Base-by-base conservation (phyloP, 805 yeast species). In the Phaffomyces antillensis region DNA sequence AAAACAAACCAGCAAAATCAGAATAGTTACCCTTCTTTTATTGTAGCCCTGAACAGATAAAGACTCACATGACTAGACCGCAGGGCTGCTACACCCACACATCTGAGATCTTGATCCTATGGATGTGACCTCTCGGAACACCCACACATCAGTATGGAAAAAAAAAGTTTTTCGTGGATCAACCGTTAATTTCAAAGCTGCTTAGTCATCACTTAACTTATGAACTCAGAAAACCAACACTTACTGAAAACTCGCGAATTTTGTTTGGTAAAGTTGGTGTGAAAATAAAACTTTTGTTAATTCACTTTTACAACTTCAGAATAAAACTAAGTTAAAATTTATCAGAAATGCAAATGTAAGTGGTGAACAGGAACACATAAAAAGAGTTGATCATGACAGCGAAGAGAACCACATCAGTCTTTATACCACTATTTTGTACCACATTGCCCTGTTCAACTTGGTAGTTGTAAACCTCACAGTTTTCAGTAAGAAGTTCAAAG, bases 321-420 rank as follows among this genome's bases (percentile, higher is more conserved):
- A 28, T 28, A 28, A 28, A 36, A 47, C 47, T 47, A 52, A 49
- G 51, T 39, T 58, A 49, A 41, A 44, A 49, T 54, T 52, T 42
- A 51, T 50, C 53, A 54, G 52, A 67, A 67, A 69, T 69, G 73
- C 73, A 69, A 66, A 69, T 69, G 73, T 69, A 69, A 67, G 73
- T 60, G 45, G 40, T 26, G 39, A 13, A 26, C 37, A 28, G 11
- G 32, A 38, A 18, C 28, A 42, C 33, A 45, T 13, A 40, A 45
- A n/a, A 12, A 24, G 37, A 32, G 13, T 13, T 12, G 20, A 20
- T 18, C 9, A 18, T 16, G 31, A 37, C 13, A 24, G 18, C 4
- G 18, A 16, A 18, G 16, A 10, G 30, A 11, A 11, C 12, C 6
- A 28, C 15, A 28, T 12, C 30, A 28, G 30, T 10, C 6, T 20